phyloP scores from a whole-genome alignment of 1,284 basidiomycete species.

The Puccinia hordei region DNA sequence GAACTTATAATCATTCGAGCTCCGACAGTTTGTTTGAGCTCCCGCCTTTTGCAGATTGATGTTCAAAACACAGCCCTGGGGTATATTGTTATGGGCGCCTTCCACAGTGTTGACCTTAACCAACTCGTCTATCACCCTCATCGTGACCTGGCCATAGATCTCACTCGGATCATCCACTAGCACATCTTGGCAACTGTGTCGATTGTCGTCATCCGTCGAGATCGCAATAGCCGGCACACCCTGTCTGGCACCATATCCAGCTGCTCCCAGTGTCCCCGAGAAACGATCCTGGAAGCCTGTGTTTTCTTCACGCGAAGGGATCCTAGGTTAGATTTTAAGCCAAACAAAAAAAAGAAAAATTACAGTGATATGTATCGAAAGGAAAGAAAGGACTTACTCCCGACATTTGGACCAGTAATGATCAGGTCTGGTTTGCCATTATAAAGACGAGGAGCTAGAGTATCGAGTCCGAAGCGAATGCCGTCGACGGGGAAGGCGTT shows the following conservation, averaged over 20 bases:
- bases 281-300: slow-evolving; percentile 22
- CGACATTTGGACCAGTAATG: slow-evolving; percentile 44
- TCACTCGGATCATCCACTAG: neutral
- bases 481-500: slow-evolving; percentile 42
- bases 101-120: neutral
- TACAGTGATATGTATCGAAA: neutral
- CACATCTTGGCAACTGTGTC: slow-evolving; percentile 20
- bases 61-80: slow-evolving; percentile 17
- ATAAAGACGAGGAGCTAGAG: neutral
- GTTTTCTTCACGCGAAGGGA: slow-evolving; percentile 7
- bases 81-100: neutral
- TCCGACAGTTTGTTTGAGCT: slow-evolving; percentile 3
- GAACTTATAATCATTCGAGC: slow-evolving; percentile 32
- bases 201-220: slow-evolving; percentile 11
- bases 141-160: slow-evolving; percentile 34
- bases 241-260: slow-evolving; percentile 1
- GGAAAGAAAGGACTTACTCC: slow-evolving; percentile 6
- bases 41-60: slow-evolving; percentile 43
- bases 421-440: slow-evolving; percentile 11
- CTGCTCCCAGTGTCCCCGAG: slow-evolving; percentile 47
- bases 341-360: too few species aligned
- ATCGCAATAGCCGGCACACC: slow-evolving; percentile 41
- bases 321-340: too few species aligned
- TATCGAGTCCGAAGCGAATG: slow-evolving; percentile 45
- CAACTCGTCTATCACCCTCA: slow-evolving; percentile 31